Evolutionary conservation across 192 early-diverging fungal species (phyloP), one percentile per base, ranked within the genome.

Genomic region (Chytriomyces hyalinus): DNA sequence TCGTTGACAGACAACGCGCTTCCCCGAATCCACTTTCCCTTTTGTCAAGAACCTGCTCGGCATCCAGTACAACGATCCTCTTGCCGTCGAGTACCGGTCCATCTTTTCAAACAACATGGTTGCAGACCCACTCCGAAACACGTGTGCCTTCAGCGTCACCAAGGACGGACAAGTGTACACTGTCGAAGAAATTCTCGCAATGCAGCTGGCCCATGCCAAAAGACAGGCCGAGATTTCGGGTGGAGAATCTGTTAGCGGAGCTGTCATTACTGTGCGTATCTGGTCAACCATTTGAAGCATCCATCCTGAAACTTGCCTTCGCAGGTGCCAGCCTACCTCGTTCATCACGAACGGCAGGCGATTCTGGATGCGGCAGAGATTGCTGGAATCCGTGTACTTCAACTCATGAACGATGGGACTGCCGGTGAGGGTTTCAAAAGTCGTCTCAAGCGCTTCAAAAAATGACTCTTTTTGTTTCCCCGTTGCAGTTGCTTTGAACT

Each of bases 361-460:
- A 84, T 98, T 78, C 84, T 98, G 6, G 98, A 98, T 78, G 93
- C 98, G 47, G 97, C 98, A 22, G 89, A 93, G 59, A 80, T 99
- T 60, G 97, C 95, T 7, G 94, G 93, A 2, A 78, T 99, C 36
- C 89, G 90, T 71, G 91, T 94, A 15, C 77, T 96, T 20, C 83
- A 91, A 24, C 84, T 99, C 11, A 92, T 98, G 75, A 93, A 95
- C 85, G 98, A 99, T 78, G 95, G 96, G 77, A 92, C 95, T 60
- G 96, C 97, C 22, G 90, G 91, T 93, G 78, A 67, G 36, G 6
- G 13, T 49, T 48, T 61, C 11, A 15, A 20, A 65, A 6, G 24
- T 46, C 71, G 68, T 15, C 47, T 45, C 74, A 15, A 63, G 43
- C 26, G 11, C 62, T 44, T 26, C 26, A 65, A 65, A 24, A 28